Conservation (phyloP, 805 yeast genomes). For the baker's yeast (Saccharomyces cerevisiae) region DNA sequence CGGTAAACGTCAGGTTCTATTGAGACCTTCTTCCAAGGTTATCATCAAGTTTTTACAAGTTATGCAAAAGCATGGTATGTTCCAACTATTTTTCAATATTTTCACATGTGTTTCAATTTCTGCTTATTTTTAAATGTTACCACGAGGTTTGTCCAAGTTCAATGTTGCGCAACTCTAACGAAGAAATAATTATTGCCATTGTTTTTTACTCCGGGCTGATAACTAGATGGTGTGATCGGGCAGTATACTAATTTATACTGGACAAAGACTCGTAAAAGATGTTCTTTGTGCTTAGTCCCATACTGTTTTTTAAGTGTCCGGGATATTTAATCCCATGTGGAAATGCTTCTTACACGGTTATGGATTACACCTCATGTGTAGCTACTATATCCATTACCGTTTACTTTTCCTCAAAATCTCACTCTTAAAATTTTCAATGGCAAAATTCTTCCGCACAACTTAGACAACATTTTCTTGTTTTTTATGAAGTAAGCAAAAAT, state of each 20-base stretch:
- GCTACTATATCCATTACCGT: slow-evolving; percentile 37
- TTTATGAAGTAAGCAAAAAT: background rate
- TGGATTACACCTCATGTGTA: slow-evolving; percentile 16
- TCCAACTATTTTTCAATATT: background rate
- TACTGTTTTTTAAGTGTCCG: slow-evolving; percentile 97
- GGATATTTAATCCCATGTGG: slow-evolving; percentile 51
- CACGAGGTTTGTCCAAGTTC: background rate
- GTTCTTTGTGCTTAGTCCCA: slow-evolving; percentile 51
- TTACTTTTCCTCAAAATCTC: slow-evolving; percentile 60
- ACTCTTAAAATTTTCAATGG: background rate
- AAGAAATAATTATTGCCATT: slow-evolving; percentile 15
- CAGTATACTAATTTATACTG: slow-evolving; percentile 16
- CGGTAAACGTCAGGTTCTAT: slow-evolving; percentile 97
- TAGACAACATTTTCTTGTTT: background rate
- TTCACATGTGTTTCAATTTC: background rate
- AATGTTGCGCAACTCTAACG: background rate
- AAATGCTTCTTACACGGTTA: slow-evolving; percentile 62
- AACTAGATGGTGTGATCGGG: slow-evolving; percentile 95
- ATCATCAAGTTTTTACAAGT: slow-evolving; percentile 92
- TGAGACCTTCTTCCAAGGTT: slow-evolving; percentile 97
- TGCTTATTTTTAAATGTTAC: background rate
- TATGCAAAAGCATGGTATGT: slow-evolving; percentile 88
- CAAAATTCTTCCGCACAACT: background rate
- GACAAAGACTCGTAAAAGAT: slow-evolving; percentile 8
- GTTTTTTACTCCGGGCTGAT: slow-evolving; percentile 69